Evolutionary conservation across 2,329 filamentous ascomycete species (phyloP), one percentile per base, ranked within the genome.

Genomic region (Claviceps digitariae): DNA sequence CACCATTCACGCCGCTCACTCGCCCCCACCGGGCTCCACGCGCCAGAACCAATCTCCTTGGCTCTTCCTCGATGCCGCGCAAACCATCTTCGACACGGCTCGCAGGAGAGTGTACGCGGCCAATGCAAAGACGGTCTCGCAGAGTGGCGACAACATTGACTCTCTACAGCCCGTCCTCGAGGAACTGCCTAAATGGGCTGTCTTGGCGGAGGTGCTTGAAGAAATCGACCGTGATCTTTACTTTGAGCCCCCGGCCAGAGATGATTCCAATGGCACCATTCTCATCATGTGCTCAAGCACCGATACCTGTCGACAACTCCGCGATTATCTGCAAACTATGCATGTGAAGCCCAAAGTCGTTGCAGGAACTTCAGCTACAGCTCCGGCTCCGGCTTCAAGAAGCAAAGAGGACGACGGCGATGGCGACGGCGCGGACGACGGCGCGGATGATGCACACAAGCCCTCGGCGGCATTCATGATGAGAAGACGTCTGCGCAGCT

Each of bases 251-350:
- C 72, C 75, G 9, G 71, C 76, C n/a, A 76, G 80, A 53, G 89
- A 93, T 65, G 87, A 90, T 61, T 95, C 90, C 0, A 95, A 90
- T 63, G 87, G 87, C n/a, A 88, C 87, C 2, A 89, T 95, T 50
- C 72, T 98, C 36, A 88, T 98, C 65, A 97, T 98, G 93, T 97
- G 91, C 64, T 84, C 85, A 27, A 91, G 95, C 62, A 82, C 87
- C 54, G 82, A 83, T 53, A 95, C 89, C 9, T 95, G 88, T 63
- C 80, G 86, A 15, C 93, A 98, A 62, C 74, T 98, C 44, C 82
- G 89, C 58, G 91, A 97, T 65, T 97, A 91, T 64, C 72, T 98
- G 21, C 86, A 95, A 65, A 90, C 82, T 7, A 96, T 95, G 89
- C 82, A 94, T 63, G 77, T 90, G 29, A 81, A 79, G 52, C 76